Conservation (phyloP, 768 basidiomycete species). For the Russula sp. region DNA sequence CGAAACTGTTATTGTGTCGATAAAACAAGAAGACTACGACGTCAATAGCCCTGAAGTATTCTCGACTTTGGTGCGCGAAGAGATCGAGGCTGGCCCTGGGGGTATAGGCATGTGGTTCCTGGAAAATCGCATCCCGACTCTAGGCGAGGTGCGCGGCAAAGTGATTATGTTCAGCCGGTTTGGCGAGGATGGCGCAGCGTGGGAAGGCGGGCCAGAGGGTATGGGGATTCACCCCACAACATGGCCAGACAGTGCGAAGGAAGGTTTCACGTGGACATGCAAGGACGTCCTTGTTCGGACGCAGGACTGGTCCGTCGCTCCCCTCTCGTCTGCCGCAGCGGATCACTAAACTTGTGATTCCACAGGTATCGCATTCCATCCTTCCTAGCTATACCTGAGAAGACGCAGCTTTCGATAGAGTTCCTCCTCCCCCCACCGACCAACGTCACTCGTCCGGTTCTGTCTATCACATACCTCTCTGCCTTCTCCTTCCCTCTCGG, state of each 20-base stretch:
- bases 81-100: conserved; percentile 50
- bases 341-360: background rate
- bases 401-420: conserved; percentile 49
- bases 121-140: conserved; percentile 67
- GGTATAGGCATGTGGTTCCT: conserved; percentile 68
- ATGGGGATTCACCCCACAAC: conserved; percentile 80
- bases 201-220: conserved; percentile 61
- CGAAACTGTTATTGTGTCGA: conserved; percentile 79
- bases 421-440: conserved; percentile 41
- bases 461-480: conserved; percentile 76
- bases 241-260: conserved; percentile 76
- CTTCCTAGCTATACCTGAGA: conserved; percentile 80
- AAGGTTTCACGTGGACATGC: conserved; percentile 75
- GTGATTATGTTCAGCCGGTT: conserved; percentile 84
- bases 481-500: conserved; percentile 78
- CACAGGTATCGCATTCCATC: conserved; percentile 73
- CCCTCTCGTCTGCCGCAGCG: background rate
- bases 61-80: conserved; percentile 56
- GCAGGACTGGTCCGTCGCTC: conserved; percentile 71
- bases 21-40: conserved; percentile 79
- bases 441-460: conserved; percentile 31
- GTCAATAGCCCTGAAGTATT: conserved; percentile 43
- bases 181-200: conserved; percentile 57
- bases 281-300: conserved; percentile 61
- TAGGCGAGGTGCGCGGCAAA: conserved; percentile 83